Evolutionary conservation across 163 green algal genomes (phyloP).

Genomic region (Botryococcus braunii): DNA sequence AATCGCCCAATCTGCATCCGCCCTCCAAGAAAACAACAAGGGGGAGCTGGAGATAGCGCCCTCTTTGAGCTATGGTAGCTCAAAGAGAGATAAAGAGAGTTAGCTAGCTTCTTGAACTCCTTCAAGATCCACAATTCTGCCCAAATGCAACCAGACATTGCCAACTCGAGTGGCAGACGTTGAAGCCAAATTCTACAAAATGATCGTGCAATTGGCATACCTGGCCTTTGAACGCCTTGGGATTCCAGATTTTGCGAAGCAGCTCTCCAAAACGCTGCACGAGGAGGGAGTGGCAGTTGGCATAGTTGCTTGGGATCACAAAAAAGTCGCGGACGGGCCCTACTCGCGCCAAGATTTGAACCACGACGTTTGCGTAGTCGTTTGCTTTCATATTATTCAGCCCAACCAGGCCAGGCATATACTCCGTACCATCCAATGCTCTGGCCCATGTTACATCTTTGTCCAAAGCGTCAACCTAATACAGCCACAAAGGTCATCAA

Average conservation of each 20-base stretch:
- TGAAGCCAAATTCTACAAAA: too few relatives aligned
- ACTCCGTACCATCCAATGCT: conserved; percentile 85
- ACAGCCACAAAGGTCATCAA: too few relatives aligned
- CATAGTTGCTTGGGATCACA: conserved; percentile 74
- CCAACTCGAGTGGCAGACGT: too few relatives aligned
- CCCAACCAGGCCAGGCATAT: conserved; percentile 76
- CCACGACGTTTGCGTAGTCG: conserved; percentile 91
- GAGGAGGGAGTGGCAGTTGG: conserved; percentile 44
- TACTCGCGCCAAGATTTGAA: conserved; percentile 70
- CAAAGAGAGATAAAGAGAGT: too few relatives aligned
- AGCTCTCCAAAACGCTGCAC: conserved; percentile 88
- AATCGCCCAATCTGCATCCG: too few relatives aligned
- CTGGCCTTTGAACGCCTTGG: conserved; percentile 92
- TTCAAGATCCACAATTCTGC: too few relatives aligned
- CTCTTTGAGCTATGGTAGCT: too few relatives aligned
- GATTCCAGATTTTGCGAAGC: conserved; percentile 92
- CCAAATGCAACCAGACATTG: too few relatives aligned
- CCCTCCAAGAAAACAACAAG: too few relatives aligned
- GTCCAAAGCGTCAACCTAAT: conserved; percentile 41
- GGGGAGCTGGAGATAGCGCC: too few relatives aligned
- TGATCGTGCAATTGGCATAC: too few relatives aligned
- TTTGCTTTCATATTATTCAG: conserved; percentile 96
- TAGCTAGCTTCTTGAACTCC: too few relatives aligned
- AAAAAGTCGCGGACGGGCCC: conserved; percentile 75
- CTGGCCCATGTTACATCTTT: conserved; percentile 40